Conservation (phyloP, 257 asterid genomes). For the Scutellaria galericulata region DNA sequence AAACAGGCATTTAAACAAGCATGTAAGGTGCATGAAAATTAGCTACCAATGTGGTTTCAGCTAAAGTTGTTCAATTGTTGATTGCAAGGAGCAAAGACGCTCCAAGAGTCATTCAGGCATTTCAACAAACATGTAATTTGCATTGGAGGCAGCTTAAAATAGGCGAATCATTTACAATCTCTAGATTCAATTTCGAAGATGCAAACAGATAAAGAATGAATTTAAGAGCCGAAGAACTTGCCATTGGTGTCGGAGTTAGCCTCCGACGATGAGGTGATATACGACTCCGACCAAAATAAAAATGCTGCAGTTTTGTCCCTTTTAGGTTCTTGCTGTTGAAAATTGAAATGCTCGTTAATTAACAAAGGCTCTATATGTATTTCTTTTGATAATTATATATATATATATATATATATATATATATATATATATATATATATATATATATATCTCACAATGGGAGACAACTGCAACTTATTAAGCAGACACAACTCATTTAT, state of each 20-base stretch:
- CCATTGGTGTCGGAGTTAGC: background rate
- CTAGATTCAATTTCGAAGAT: background rate
- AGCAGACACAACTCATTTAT: too few species aligned
- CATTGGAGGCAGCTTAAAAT: background rate
- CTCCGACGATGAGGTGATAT: background rate
- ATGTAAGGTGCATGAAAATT: background rate
- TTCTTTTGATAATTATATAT: too few species aligned
- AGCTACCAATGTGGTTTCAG: background rate
- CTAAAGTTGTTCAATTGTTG: background rate
- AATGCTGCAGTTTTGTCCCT: too few species aligned
- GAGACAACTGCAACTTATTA: too few species aligned
- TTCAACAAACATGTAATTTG: conserved; percentile 36
- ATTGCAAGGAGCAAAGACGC: background rate
- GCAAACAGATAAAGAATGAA: background rate
- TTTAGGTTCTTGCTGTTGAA: too few species aligned
- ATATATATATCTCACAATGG: too few species aligned
- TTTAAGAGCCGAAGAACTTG: background rate
- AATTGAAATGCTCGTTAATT: too few species aligned
- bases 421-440: too few species aligned
- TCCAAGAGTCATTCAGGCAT: conserved; percentile 31
- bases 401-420: too few species aligned
- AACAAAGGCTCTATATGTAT: too few species aligned
- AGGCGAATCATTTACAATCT: background rate
- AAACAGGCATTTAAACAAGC: conserved; percentile 42
- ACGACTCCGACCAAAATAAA: too few species aligned